Conservation (phyloP, 1,139 yeast genomes). For the Suhomyces panamericanus region DNA sequence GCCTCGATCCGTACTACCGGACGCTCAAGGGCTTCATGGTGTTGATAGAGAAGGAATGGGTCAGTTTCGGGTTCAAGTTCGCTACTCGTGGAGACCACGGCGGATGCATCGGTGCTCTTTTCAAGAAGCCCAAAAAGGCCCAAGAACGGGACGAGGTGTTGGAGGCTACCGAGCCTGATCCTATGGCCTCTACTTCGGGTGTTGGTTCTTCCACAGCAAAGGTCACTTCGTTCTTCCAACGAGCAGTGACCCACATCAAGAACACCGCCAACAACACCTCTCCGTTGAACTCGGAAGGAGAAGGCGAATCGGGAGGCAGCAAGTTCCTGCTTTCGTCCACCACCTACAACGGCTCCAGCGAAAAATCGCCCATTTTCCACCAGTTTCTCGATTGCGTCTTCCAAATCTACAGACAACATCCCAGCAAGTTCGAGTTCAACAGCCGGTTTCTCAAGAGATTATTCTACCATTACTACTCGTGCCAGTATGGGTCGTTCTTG, state of each 20-base stretch:
- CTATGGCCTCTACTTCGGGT: neutral
- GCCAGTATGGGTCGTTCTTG: conserved; percentile 92
- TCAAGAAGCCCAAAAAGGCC: conserved; percentile 21
- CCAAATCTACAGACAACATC: conserved; percentile 73
- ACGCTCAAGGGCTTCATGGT: conserved; percentile 85
- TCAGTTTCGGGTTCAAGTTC: conserved; percentile 90
- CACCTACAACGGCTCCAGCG: conserved; percentile 41
- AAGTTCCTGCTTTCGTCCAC: conserved; percentile 19
- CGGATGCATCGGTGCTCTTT: conserved; percentile 46
- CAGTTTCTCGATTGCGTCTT: conserved; percentile 90
- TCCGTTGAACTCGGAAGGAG: conserved; percentile 8
- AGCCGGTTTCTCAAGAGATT: conserved; percentile 83
- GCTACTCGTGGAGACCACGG: conserved; percentile 80
- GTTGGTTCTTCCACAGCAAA: conserved; percentile 8
- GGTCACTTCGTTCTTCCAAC: conserved; percentile 35
- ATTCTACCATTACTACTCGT: conserved; percentile 84
- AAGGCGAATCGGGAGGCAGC: conserved; percentile 8
- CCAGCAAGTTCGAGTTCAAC: conserved; percentile 77
- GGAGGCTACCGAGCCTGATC: conserved; percentile 5
- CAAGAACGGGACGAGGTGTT: conserved; percentile 7
- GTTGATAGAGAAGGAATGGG: conserved; percentile 91
- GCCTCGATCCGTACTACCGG: conserved; percentile 87
- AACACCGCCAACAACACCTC: conserved; percentile 35
- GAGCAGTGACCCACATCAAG: conserved; percentile 46
- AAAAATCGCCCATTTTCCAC: conserved; percentile 85